These are phyloP conservation scores for Penicillium waksmanii DNA, from an alignment of 495 filamentous ascomycete genomes.

Conservation along the genomic window DNA sequence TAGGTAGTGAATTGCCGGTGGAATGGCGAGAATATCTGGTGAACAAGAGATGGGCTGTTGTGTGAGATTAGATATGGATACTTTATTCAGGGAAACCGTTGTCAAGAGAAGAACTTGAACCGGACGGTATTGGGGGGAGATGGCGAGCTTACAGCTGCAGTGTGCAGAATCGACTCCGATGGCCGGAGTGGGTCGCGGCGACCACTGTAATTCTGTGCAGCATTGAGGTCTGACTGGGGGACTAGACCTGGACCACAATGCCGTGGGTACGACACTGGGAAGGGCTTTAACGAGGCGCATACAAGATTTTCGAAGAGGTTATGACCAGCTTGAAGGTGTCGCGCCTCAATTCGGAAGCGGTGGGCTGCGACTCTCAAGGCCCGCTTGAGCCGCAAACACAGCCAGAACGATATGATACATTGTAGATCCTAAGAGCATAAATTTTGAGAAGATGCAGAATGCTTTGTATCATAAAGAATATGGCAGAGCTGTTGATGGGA, in stretches of 20 bases:
- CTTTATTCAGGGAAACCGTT: not conserved
- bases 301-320: not conserved
- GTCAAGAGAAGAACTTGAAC: not conserved
- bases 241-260: slow-evolving; percentile 2
- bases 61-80: not conserved
- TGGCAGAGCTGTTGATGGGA: too few species aligned
- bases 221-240: not conserved
- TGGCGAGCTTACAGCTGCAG: slow-evolving; percentile 3
- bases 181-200: slow-evolving; percentile 22
- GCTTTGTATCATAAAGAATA: not conserved
- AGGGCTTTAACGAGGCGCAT: not conserved
- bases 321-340: too few species aligned
- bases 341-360: slow-evolving; percentile 1
- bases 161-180: slow-evolving; percentile 18
- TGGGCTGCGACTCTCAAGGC: not conserved
- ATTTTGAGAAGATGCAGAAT: too few species aligned
- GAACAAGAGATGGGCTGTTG: not conserved
- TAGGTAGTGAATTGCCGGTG: not conserved
- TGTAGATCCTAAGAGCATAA: not conserved
- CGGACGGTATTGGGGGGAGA: not conserved
- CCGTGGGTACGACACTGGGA: not conserved
- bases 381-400: slow-evolving; percentile 3
- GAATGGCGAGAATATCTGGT: slow-evolving; percentile 4
- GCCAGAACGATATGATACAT: not conserved
- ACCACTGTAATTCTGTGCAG: slow-evolving; percentile 11